Percentiles rank a stretch among this genome's conserved stretches.
Conservation (phyloP, 305 asterid genomes). For the Fraxinus nigra region DNA sequence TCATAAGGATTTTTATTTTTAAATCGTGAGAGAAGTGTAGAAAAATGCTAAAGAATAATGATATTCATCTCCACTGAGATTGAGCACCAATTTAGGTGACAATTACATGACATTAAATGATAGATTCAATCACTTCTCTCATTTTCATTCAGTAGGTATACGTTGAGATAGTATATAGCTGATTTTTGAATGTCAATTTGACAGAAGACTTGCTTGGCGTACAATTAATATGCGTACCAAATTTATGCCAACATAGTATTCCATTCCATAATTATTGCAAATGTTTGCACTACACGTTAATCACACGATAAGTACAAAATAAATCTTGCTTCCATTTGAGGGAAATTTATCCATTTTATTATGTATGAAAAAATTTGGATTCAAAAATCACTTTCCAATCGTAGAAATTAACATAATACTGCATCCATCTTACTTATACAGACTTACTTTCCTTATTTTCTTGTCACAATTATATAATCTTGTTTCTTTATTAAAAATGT, state of each 20-base stretch:
- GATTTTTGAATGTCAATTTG: neutral
- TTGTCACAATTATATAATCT: too few species aligned
- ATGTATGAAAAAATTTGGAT: neutral
- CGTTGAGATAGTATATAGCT: neutral
- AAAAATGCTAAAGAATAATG: too few species aligned
- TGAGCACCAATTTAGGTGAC: too few species aligned
- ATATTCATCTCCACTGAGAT: too few species aligned
- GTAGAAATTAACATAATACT: neutral
- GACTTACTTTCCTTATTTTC: too few species aligned
- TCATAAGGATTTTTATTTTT: neutral
- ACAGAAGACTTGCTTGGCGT: neutral
- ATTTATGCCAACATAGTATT: neutral
- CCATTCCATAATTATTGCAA: neutral
- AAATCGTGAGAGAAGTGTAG: neutral
- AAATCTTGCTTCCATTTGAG: neutral
- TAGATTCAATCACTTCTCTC: neutral
- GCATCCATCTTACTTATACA: too few species aligned
- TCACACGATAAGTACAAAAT: neutral
- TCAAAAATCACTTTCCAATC: neutral
- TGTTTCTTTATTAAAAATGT: too few species aligned
- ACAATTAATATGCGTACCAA: neutral
- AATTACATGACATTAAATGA: too few species aligned
- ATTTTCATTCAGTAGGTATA: neutral
- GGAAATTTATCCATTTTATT: neutral
- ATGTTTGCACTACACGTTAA: neutral